Conservation (phyloP, 208 protist species). For the Trypanosoma grayi region DNA sequence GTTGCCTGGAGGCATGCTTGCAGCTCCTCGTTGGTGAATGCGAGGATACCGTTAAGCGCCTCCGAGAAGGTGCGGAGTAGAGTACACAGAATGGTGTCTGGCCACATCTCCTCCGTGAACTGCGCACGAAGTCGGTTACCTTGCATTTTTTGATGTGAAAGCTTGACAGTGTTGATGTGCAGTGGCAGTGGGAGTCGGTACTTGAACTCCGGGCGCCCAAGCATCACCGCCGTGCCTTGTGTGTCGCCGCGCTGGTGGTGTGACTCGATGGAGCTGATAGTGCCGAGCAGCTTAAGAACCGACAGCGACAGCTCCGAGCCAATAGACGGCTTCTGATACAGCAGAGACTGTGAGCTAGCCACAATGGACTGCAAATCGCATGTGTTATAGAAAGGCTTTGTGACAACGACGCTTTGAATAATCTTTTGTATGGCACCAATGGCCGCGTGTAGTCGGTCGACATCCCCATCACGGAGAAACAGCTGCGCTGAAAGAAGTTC, state of each 20-base stretch:
- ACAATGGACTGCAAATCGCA: constrained; percentile 42
- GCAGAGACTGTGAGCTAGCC: constrained; percentile 55
- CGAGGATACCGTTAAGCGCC: constrained; percentile 52
- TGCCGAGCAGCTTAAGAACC: constrained; percentile 71
- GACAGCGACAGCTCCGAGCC: constrained; percentile 62
- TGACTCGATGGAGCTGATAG: constrained; percentile 76
- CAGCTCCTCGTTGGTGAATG: constrained; percentile 63
- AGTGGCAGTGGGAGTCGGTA: constrained; percentile 3
- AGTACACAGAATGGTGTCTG: constrained; percentile 61
- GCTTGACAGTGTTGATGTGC: neutral
- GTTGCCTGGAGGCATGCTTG: constrained; percentile 58
- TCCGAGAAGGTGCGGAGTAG: constrained; percentile 55
- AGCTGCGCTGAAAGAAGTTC: constrained; percentile 61
- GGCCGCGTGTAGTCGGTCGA: constrained; percentile 40
- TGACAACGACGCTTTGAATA: constrained; percentile 45
- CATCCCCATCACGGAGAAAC: constrained; percentile 56
- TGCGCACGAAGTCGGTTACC: neutral
- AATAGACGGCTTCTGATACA: constrained; percentile 74
- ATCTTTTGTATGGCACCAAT: constrained; percentile 64
- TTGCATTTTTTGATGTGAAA: neutral
- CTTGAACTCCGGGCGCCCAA: constrained; percentile 5
- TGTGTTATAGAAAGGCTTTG: constrained; percentile 20
- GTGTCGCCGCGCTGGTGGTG: constrained; percentile 21
- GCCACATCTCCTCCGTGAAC: constrained; percentile 50
- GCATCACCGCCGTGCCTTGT: constrained; percentile 2